Evolutionary conservation across 345 rosid genomes (phyloP), one percentile per base, ranked within the genome.

Genomic region (Heritiera fomes): DNA sequence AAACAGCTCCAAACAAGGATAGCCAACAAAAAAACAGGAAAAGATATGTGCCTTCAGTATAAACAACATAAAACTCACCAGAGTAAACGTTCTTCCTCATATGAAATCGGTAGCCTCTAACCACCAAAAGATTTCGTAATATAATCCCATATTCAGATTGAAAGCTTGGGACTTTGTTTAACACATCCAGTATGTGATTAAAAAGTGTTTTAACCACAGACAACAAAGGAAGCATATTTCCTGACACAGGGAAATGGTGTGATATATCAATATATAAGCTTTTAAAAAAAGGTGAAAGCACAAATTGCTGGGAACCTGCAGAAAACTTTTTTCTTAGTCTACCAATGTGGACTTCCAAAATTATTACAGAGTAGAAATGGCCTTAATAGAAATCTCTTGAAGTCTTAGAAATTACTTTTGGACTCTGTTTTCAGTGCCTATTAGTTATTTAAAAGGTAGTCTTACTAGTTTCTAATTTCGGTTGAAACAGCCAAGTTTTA

Each of bases 61-160:
- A 70, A 64, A 17, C 62, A 71, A 72, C 17, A 72, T 61, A 76
- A 67, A 67, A 89, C 99, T 89, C 84, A 92, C 98, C 79, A 73
- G 83, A 85, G 83, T 90, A 93, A 78, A 88, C 73, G 61, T 83
- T 86, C 80, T 84, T 93, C 88, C 89, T 90, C 92, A 92, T 86
- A 83, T 93, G 97, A 85, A 92, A 91, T 55, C 86, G 88, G 83
- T 93, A 93, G 71, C 89, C 93, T 85, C 79, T 87, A 46, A 88
- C 80, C 32, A 77, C 86, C 86, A 95, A 84, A 75, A 95, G 92
- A 88, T 88, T 90, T 59, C 97, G 90, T 32, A 93, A 91, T 66
- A 92, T 90, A 79, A 85, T 83, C 80, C 95, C 97, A 80, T 95
- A 95, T 83, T 95, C 95, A 32, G 90, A 87, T 74, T 93, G 98